Conservation (phyloP, 1,284 basidiomycete species). For the Trametes hirsuta region DNA sequence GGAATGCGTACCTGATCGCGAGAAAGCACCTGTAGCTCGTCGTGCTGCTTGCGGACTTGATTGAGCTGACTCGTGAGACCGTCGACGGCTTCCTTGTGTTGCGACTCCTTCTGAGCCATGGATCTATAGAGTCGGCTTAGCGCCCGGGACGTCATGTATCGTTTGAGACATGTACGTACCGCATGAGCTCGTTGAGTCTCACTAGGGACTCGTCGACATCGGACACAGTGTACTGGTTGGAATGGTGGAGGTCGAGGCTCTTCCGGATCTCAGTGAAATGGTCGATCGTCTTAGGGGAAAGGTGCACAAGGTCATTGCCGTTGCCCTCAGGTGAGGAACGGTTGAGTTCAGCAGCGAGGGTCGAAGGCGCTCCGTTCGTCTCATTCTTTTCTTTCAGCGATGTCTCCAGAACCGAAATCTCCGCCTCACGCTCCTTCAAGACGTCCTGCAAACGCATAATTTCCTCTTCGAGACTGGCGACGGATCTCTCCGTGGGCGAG, state of each 20-base stretch:
- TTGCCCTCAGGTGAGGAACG: constrained; percentile 17
- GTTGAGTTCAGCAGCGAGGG: constrained; percentile 12
- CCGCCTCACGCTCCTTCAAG: constrained; percentile 84
- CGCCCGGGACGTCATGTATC: not conserved
- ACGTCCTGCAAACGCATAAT: constrained; percentile 91
- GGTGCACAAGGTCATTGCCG: constrained; percentile 33
- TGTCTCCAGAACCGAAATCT: constrained; percentile 79
- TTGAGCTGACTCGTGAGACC: constrained; percentile 67
- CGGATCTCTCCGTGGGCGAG: constrained; percentile 66
- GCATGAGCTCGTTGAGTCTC: constrained; percentile 85
- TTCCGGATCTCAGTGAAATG: constrained; percentile 73
- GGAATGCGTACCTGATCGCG: constrained; percentile 69
- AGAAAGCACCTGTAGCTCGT: constrained; percentile 77
- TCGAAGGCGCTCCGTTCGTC: constrained; percentile 11
- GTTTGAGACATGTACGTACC: constrained; percentile 49
- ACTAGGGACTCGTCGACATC: constrained; percentile 73
- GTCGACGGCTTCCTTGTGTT: constrained; percentile 78
- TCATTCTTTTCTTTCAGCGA: constrained; percentile 58
- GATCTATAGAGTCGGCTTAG: constrained; percentile 52
- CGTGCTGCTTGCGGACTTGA: constrained; percentile 76
- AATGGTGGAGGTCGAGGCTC: constrained; percentile 55
- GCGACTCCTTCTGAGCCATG: constrained; percentile 93
- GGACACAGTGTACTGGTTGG: constrained; percentile 36
- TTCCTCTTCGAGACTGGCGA: constrained; percentile 86
- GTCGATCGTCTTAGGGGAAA: constrained; percentile 71